These are phyloP conservation scores for Monosporascus sp. DNA, from an alignment of 2,329 filamentous ascomycete species.

Conservation along the genomic window DNA sequence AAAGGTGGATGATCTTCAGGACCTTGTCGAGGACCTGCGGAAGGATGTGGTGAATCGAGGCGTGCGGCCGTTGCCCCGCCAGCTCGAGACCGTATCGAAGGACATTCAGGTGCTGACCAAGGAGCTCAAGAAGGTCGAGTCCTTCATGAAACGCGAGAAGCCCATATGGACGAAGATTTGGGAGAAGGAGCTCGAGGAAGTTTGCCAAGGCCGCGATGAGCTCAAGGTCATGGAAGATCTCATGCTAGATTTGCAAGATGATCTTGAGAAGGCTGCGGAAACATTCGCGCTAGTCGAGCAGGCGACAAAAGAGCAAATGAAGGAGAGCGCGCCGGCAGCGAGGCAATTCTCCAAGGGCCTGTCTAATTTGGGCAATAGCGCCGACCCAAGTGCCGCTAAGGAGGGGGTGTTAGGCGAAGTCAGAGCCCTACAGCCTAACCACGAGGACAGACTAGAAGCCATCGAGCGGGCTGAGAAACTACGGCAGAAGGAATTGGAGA, in stretches of 20 bases:
- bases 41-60: constrained; percentile 94
- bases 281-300: constrained; percentile 95
- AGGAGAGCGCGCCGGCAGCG: constrained; percentile 54
- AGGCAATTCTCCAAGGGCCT: constrained; percentile 53
- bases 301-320: constrained; percentile 96
- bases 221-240: constrained; percentile 95
- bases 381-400: constrained; percentile 76
- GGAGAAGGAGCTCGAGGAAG: constrained; percentile 94
- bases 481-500: constrained; percentile 81
- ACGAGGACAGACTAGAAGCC: constrained; percentile 86
- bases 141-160: constrained; percentile 86
- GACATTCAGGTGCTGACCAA: constrained; percentile 77
- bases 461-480: constrained; percentile 96
- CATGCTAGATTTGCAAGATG: constrained; percentile 84
- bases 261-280: constrained; percentile 88
- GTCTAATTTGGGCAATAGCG: constrained; percentile 45
- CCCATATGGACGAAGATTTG: constrained; percentile 98
- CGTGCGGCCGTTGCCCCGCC: constrained; percentile 82
- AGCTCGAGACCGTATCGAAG: constrained; percentile 83
- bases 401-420: constrained; percentile 91
- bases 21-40: constrained; percentile 90
- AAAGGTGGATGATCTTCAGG: constrained; percentile 94
- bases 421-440: constrained; percentile 86
- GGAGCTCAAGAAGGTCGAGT: constrained; percentile 90
- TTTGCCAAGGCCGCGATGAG: constrained; percentile 92